These are phyloP conservation scores for Anastatica hierochuntica DNA, from an alignment of 345 rosid species.

Conservation along the genomic window DNA sequence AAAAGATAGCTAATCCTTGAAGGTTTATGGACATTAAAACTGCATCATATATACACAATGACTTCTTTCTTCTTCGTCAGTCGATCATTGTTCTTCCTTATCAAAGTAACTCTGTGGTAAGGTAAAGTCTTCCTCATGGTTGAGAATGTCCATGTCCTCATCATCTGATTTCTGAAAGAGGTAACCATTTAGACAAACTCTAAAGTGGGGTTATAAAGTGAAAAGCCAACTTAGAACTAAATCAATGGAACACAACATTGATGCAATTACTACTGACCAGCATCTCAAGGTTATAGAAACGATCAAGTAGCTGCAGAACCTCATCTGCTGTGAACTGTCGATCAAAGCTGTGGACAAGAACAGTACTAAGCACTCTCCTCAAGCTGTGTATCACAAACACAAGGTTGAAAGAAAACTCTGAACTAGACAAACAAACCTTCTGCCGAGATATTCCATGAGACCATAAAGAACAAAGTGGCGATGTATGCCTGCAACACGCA, in stretches of 20 bases:
- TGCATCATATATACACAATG: too few species aligned
- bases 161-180: conserved; percentile 76
- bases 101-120: conserved; percentile 78
- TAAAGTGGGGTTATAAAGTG: not conserved
- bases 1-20: too few species aligned
- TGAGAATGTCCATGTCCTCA: conserved; percentile 68
- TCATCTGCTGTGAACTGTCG: conserved; percentile 79
- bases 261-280: conserved; percentile 44
- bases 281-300: conserved; percentile 68
- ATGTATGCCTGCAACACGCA: conserved; percentile 57
- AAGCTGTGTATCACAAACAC: too few species aligned
- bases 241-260: not conserved
- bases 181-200: not conserved
- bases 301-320: conserved; percentile 82
- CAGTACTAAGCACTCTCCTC: not conserved
- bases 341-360: conserved; percentile 51
- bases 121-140: conserved; percentile 81
- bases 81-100: conserved; percentile 46
- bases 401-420: not conserved
- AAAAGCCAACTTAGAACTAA: not conserved
- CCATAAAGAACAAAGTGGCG: conserved; percentile 91
- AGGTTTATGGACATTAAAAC: too few species aligned
- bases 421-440: conserved; percentile 43
- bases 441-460: conserved; percentile 79
- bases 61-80: not conserved